Conservation (phyloP, 352 stramenopile species). For the Phytophthora hybrid region DNA sequence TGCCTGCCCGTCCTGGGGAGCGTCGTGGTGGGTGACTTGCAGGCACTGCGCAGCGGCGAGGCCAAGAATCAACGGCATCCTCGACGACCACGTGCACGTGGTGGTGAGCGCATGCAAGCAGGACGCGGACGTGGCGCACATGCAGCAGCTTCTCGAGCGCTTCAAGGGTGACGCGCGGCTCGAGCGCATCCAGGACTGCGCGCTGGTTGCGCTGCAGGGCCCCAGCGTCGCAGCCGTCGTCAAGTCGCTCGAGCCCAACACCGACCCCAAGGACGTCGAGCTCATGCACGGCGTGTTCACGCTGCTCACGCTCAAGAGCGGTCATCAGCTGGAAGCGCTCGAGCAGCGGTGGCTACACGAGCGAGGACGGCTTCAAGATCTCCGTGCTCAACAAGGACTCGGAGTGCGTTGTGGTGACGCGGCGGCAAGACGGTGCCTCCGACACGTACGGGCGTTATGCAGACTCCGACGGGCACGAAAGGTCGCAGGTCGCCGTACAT, state of each 20-base stretch:
- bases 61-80: constrained; percentile 97
- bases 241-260: constrained; percentile 78
- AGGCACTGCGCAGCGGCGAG: constrained; percentile 81
- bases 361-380: constrained; percentile 99
- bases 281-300: constrained; percentile 97
- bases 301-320: constrained; percentile 58
- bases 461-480: no score
- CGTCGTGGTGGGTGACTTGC: constrained; percentile 97
- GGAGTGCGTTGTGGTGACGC: no score
- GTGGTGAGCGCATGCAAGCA: constrained; percentile 99
- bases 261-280: constrained; percentile 93
- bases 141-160: constrained; percentile 83
- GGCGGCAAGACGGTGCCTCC: no score
- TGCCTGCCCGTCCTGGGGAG: constrained; percentile 96
- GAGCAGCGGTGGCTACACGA: constrained; percentile 99
- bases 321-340: constrained; percentile 83
- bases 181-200: constrained; percentile 93
- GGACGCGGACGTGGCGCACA: constrained; percentile 95
- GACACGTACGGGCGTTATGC: no score
- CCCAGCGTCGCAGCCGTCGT: constrained; percentile 92
- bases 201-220: constrained; percentile 97
- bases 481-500: no score
- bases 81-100: constrained; percentile 95
- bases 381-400: constrained; percentile 80
- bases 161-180: constrained; percentile 95